phyloP scores from a whole-genome alignment of 371 early-diverging fungal genomes.

The Circinella minor region DNA sequence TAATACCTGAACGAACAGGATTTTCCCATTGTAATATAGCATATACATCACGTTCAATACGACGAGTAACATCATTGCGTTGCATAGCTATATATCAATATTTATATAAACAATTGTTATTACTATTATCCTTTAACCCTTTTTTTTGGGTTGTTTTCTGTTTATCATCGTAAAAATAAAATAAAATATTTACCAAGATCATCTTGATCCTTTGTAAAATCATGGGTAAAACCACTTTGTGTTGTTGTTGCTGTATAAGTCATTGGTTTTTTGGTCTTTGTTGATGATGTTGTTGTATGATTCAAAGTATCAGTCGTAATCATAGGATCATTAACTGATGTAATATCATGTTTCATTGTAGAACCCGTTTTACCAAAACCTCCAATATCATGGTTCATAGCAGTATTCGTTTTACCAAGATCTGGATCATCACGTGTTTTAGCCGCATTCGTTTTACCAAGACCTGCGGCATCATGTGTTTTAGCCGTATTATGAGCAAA shows the following conservation, averaged over 20 bases:
- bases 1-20: conserved; percentile 42
- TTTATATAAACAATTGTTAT: too few species aligned
- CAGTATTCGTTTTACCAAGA: not conserved
- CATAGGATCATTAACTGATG: too few species aligned
- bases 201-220: not conserved
- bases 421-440: not conserved
- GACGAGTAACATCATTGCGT: conserved; percentile 39
- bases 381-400: not conserved
- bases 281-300: not conserved
- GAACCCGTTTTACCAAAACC: conserved; percentile 2
- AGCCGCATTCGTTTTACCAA: not conserved
- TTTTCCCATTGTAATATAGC: conserved; percentile 43
- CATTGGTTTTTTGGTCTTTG: not conserved
- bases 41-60: conserved; percentile 37
- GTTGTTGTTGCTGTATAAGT: not conserved
- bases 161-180: not conserved
- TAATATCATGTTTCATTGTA: too few species aligned
- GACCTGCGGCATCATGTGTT: not conserved
- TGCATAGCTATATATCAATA: conserved; percentile 9
- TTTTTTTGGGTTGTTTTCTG: not conserved
- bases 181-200: not conserved
- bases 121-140: not conserved
- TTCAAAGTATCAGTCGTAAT: not conserved
- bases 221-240: too few species aligned
- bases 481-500: conserved; percentile 1